phyloP scores from a whole-genome alignment of 192 early-diverging fungal genomes.

The Coemansia sp. region DNA sequence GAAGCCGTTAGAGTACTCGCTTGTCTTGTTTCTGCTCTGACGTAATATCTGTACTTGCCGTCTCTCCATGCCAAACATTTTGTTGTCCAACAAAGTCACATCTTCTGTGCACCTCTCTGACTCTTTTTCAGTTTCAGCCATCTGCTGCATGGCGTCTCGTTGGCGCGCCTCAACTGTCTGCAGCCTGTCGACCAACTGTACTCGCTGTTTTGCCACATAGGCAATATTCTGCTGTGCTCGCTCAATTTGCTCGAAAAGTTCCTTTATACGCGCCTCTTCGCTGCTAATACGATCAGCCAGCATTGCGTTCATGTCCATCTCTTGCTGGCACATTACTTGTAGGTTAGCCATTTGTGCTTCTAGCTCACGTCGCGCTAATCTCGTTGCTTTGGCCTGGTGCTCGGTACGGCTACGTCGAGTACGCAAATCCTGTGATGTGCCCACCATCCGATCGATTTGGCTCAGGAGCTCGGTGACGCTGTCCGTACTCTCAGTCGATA shows the following conservation, averaged over 20 bases:
- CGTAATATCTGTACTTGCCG: slow-evolving; percentile 11
- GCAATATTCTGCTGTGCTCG: slow-evolving; percentile 23
- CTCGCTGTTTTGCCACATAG: slow-evolving; percentile 28
- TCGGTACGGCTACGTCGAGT: neutral
- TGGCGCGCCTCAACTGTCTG: slow-evolving; percentile 17
- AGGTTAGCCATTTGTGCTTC: slow-evolving; percentile 17
- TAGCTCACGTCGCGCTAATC: slow-evolving; percentile 12
- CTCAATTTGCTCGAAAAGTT: slow-evolving; percentile 12
- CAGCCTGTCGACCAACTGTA: slow-evolving; percentile 24
- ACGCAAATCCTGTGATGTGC: slow-evolving; percentile 4
- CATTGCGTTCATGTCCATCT: slow-evolving; percentile 9
- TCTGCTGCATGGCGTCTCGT: neutral
- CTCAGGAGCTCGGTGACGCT: slow-evolving; percentile 32
- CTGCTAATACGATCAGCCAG: slow-evolving; percentile 5
- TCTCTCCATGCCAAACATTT: slow-evolving; percentile 31
- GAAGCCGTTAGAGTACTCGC: neutral
- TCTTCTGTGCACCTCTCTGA: slow-evolving; percentile 1
- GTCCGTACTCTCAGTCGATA: slow-evolving; percentile 19
- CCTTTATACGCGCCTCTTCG: slow-evolving; percentile 20
- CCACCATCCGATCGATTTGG: slow-evolving; percentile 22
- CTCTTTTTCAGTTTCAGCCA: slow-evolving; percentile 4
- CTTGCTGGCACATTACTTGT: slow-evolving; percentile 10
- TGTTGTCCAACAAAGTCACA: slow-evolving; percentile 18
- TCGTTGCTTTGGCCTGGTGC: neutral
- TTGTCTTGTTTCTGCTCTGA: slow-evolving; percentile 4